Conservation (phyloP, 331 rosid species). For the Phaseolus coccineus region DNA sequence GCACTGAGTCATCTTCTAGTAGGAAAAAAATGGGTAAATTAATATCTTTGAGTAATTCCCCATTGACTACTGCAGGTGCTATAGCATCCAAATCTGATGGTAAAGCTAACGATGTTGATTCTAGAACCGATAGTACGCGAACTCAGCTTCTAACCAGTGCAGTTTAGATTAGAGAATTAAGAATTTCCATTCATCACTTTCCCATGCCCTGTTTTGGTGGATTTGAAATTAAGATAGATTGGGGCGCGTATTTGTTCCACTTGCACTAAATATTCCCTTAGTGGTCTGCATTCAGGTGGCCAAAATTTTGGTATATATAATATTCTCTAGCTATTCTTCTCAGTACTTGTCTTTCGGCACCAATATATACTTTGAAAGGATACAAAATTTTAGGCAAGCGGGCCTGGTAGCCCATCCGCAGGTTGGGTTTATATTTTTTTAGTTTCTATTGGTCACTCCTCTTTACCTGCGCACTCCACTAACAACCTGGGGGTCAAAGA, state of each 20-base stretch:
- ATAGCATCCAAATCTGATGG: conserved; percentile 55
- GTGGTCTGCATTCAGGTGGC: conserved; percentile 41
- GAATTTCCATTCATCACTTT: conserved; percentile 41
- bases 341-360: conserved; percentile 13
- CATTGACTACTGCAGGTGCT: conserved; percentile 53
- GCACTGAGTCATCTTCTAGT: conserved; percentile 61
- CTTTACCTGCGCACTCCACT: too few relatives aligned
- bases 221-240: conserved; percentile 35
- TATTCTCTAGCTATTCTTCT: conserved; percentile 17
- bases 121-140: conserved; percentile 61
- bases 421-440: too few relatives aligned
- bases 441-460: too few relatives aligned
- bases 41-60: conserved; percentile 58
- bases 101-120: conserved; percentile 55
- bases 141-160: conserved; percentile 69
- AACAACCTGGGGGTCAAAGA: too few relatives aligned
- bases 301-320: conserved; percentile 41
- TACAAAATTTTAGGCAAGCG: too few relatives aligned
- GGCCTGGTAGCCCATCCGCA: too few relatives aligned
- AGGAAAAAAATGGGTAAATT: conserved; percentile 50
- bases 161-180: conserved; percentile 59
- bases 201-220: conserved; percentile 38
- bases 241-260: conserved; percentile 38
- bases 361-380: not conserved
- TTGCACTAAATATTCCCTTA: conserved; percentile 15